These are phyloP conservation scores for Pythium aphanidermatum DNA, from an alignment of 352 stramenopile genomes.

Conservation along the genomic window DNA sequence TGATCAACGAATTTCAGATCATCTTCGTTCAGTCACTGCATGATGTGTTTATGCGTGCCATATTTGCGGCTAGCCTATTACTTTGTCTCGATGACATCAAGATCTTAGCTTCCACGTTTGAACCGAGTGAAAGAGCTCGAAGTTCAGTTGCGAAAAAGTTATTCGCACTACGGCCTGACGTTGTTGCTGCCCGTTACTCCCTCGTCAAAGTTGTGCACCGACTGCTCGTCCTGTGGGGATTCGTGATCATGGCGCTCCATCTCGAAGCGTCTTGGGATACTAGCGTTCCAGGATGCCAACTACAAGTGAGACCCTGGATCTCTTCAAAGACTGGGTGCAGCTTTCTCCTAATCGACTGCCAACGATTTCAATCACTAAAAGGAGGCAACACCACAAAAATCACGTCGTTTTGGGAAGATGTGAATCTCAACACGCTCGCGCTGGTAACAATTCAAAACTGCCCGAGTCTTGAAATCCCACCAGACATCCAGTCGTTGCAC, in stretches of 20 bases:
- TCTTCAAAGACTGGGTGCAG: conserved; percentile 3
- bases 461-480: conserved; percentile 23
- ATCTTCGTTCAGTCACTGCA: conserved; percentile 16
- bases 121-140: neutral
- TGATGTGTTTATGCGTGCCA: conserved; percentile 4
- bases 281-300: conserved; percentile 1
- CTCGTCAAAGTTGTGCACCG: neutral
- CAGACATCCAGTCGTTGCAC: conserved; percentile 23
- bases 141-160: neutral
- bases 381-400: too few species aligned
- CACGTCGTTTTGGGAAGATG: neutral
- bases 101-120: conserved; percentile 14
- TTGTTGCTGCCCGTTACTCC: neutral
- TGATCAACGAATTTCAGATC: conserved; percentile 17
- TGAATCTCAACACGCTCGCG: conserved; percentile 1
- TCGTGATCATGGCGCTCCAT: conserved; percentile 4
- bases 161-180: neutral
- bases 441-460: conserved; percentile 36
- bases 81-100: conserved; percentile 20
- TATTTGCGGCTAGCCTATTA: conserved; percentile 6
- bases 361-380: too few species aligned
- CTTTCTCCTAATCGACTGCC: conserved; percentile 13
- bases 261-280: conserved; percentile 1
- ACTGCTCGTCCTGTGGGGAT: conserved; percentile 2
- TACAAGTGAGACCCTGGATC: conserved; percentile 13